Percentiles rank a stretch among this genome's conserved stretches.
phyloP scores from a whole-genome alignment of 1,284 basidiomycete species.

The Ustilago esculenta region DNA sequence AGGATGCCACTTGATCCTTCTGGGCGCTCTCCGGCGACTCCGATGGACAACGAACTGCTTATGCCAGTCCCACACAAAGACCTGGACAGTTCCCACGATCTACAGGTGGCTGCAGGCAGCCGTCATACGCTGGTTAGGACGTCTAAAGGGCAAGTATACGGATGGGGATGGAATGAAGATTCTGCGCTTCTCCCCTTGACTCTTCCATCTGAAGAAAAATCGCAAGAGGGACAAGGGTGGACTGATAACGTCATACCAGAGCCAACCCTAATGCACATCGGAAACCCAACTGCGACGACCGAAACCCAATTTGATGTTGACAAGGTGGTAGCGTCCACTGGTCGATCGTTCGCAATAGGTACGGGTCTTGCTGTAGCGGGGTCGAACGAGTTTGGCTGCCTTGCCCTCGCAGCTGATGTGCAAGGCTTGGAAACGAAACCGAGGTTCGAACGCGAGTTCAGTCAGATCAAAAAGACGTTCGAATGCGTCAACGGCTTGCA shows the following conservation, averaged over 20 bases:
- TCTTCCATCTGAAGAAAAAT: neutral
- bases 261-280: conserved; percentile 9
- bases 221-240: neutral
- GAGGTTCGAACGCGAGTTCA: conserved; percentile 19
- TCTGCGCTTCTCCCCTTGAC: conserved; percentile 7
- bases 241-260: conserved; percentile 10
- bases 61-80: conserved; percentile 22
- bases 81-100: no score
- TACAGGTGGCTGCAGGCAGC: conserved; percentile 7
- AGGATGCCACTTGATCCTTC: neutral
- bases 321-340: conserved; percentile 1
- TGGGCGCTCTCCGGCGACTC: neutral
- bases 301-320: neutral
- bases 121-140: conserved; percentile 27
- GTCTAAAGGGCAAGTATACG: conserved; percentile 22
- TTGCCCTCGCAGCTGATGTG: conserved; percentile 2
- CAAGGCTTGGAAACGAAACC: neutral
- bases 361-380: conserved; percentile 10
- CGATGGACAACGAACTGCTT: conserved; percentile 8
- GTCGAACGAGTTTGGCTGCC: conserved; percentile 9
- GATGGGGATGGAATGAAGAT: conserved; percentile 47
- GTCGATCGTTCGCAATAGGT: conserved; percentile 10
- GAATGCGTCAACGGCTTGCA: conserved; percentile 29
- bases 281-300: no score
- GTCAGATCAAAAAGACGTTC: conserved; percentile 22